Base-by-base conservation (phyloP, 1,139 yeast species). In the Yamadazyma diddensiae region DNA sequence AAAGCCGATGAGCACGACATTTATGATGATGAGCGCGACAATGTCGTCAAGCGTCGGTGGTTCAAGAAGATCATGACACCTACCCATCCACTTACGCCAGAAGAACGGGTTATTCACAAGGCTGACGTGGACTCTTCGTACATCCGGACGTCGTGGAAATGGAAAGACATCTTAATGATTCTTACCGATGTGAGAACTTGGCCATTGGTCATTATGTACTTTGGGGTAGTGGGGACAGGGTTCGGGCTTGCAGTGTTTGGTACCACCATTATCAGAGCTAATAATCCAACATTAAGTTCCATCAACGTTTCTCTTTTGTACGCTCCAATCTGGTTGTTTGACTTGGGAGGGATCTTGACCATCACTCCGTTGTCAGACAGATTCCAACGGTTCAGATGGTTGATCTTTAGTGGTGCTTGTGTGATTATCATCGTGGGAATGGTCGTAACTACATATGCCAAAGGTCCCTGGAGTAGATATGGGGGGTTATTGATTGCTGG, bases 241-340 rank as follows among this genome's bases (percentile, higher is more conserved):
- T 80, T 73, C 52, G 95, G 95, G 12, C 65, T 86, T 36, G 88
- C 90, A 14, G 92, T 82, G 13, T 86, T 82, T 59, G 95, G 92
- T 2, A 80, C 95, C 4, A 79, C 94, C n/a, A 79, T 86, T 43
- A 81, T 86, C 46, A 59, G 71, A 32, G 73, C 73, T 7, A 78
- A 80, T 45, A 77, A 82, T 53, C 82, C 92, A 2, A 46, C 52
- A 9, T 68, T 85, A 46, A 59, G 79, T 2, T 79, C 88, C 2
- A 82, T 86, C 44, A 65, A 80, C 38, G 77, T 86, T 13, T 82
- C 92, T 1, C 68, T 86, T 27, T 65, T 86, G 37, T 82, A 83
- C 46, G 95, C 95, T 4, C 95, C 95, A 22, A 86, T 87, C 47
- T 86, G 95, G 95, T 62, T 86, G 30, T 85, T 84, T 56, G 95